phyloP scores from a whole-genome alignment of 768 basidiomycete genomes.

The Kwoniella botswanensis region DNA sequence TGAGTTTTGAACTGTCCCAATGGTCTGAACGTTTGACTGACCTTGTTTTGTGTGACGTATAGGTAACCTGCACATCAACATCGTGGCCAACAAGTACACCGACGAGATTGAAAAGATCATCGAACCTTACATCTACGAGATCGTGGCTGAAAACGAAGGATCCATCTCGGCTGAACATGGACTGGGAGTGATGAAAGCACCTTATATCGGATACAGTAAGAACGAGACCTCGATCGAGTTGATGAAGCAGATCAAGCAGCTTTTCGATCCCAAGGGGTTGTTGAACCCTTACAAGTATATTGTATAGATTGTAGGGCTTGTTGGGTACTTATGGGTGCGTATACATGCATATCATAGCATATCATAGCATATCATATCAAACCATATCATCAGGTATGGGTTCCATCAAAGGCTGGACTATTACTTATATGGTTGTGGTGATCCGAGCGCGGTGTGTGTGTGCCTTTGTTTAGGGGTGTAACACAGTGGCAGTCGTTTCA shows the following conservation, averaged over 20 bases:
- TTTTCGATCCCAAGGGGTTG: slow-evolving; percentile 89
- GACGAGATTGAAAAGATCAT: slow-evolving; percentile 82
- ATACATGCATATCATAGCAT: not conserved
- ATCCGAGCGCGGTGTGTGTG: not conserved
- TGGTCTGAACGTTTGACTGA: too few relatives aligned
- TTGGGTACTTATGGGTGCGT: not conserved
- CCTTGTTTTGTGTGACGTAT: not conserved
- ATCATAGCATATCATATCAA: too few relatives aligned
- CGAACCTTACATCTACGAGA: slow-evolving; percentile 94
- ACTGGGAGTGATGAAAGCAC: slow-evolving; percentile 88
- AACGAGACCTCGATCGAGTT: slow-evolving; percentile 72
- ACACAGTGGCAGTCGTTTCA: not conserved
- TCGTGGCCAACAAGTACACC: slow-evolving; percentile 79
- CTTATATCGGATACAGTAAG: slow-evolving; percentile 86
- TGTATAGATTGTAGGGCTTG: slow-evolving; percentile 12
- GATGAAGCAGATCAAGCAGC: slow-evolving; percentile 85
- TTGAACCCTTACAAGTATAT: slow-evolving; percentile 72
- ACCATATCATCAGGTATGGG: too few relatives aligned
- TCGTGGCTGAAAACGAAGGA: slow-evolving; percentile 74
- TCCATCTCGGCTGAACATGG: slow-evolving; percentile 98
- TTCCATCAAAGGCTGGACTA: too few relatives aligned
- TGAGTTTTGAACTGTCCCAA: slow-evolving; percentile 57
- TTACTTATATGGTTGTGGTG: too few relatives aligned
- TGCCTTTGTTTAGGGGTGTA: not conserved
- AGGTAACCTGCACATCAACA: slow-evolving; percentile 95